Percentiles rank a stretch among this genome's conserved stretches.
Evolutionary conservation across 1,284 basidiomycete genomes (phyloP).

Genomic region (Trichosporon ovoides): DNA sequence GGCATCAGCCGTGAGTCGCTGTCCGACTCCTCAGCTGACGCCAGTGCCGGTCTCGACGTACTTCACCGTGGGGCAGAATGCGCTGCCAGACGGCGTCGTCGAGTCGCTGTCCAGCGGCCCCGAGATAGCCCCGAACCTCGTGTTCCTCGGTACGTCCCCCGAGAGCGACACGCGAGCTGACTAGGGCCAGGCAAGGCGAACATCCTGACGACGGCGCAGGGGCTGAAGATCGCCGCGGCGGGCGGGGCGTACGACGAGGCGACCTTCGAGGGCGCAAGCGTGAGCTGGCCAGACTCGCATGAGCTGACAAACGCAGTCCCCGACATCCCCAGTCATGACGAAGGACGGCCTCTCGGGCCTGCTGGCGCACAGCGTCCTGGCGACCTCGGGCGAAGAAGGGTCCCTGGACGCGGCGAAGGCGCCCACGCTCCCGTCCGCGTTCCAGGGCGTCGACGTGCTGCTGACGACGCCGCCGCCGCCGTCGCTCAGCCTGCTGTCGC

Average conservation of each 20-base stretch:
- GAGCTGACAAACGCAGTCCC: conserved; percentile 54
- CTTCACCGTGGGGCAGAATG: conserved; percentile 76
- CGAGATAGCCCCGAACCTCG: conserved; percentile 73
- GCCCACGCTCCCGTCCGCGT: conserved; percentile 52
- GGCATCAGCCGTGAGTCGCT: conserved; percentile 35
- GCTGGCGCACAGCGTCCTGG: conserved; percentile 53
- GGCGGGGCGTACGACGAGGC: conserved; percentile 68
- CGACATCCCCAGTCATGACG: conserved; percentile 64
- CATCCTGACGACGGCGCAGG: conserved; percentile 72
- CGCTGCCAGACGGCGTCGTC: conserved; percentile 65
- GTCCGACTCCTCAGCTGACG: conserved; percentile 1
- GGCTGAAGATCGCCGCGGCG: conserved; percentile 76
- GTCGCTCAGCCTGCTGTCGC: conserved; percentile 62
- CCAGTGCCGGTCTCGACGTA: conserved; percentile 83
- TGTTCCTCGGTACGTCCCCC: conserved; percentile 65
- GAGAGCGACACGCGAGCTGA: neutral
- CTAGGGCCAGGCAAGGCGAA: conserved; percentile 67
- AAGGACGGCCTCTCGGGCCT: conserved; percentile 62
- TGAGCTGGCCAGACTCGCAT: neutral
- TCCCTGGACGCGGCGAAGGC: no score
- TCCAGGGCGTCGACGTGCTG: conserved; percentile 72
- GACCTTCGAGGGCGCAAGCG: conserved; percentile 47
- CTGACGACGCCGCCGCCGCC: conserved; percentile 75
- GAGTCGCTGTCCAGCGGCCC: conserved; percentile 70
- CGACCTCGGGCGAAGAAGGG: conserved; percentile 53